These are phyloP conservation scores for Starmerella kuoi DNA, from an alignment of 805 yeast species.

Conservation along the genomic window DNA sequence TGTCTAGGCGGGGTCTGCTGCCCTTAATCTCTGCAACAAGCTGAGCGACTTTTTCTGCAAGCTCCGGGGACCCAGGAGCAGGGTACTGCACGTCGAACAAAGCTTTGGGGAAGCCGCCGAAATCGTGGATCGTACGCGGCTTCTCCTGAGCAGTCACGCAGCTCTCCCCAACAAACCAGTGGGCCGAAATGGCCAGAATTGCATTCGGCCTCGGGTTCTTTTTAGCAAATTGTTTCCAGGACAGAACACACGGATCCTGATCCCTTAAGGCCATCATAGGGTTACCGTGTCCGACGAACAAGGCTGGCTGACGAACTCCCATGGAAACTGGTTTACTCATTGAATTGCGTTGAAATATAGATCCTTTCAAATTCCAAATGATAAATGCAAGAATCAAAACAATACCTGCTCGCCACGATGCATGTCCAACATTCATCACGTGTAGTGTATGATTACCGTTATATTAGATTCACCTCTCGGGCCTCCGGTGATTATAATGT, in stretches of 20 bases:
- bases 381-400: too few species aligned
- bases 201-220: slow-evolving; percentile 19
- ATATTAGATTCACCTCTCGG: too few species aligned
- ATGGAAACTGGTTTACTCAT: too few species aligned
- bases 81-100: slow-evolving; percentile 20
- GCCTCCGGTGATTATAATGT: too few species aligned
- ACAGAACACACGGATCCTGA: slow-evolving; percentile 1
- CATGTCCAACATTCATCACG: too few species aligned
- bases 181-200: slow-evolving; percentile 21
- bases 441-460: too few species aligned
- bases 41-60: slow-evolving; percentile 16
- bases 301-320: slow-evolving; percentile 9
- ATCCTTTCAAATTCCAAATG: too few species aligned
- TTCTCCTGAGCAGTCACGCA: slow-evolving; percentile 14
- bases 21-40: slow-evolving; percentile 8
- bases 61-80: slow-evolving; percentile 21
- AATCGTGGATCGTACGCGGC: slow-evolving; percentile 22
- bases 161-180: slow-evolving; percentile 18
- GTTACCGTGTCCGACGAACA: slow-evolving; percentile 18
- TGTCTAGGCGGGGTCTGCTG: slow-evolving; percentile 3
- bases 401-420: too few species aligned
- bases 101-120: slow-evolving; percentile 18
- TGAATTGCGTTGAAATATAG: too few species aligned
- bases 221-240: slow-evolving; percentile 16
- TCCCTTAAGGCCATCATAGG: slow-evolving; percentile 14